Evolutionary conservation across 306 rosid genomes (phyloP).

Genomic region (Casuarina glauca): DNA sequence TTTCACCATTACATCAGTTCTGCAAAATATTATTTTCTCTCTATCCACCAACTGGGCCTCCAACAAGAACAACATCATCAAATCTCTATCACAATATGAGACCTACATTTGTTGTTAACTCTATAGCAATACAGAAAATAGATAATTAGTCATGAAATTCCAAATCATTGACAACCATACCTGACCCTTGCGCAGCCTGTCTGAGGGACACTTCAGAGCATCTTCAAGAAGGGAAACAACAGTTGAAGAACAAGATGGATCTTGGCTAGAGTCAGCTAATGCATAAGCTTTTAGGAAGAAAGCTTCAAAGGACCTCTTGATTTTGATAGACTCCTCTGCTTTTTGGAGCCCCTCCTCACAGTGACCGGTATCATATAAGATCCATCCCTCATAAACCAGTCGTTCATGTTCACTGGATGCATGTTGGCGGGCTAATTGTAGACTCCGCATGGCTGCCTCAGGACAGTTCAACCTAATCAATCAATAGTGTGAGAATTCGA

Average conservation of each 20-base stretch:
- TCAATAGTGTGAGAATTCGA: slow-evolving; percentile 25
- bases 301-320: slow-evolving; percentile 89
- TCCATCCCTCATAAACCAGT: slow-evolving; percentile 93
- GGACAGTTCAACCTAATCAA: slow-evolving; percentile 83
- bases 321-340: slow-evolving; percentile 84
- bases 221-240: slow-evolving; percentile 85
- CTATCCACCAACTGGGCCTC: background rate
- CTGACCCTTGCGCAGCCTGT: slow-evolving; percentile 96
- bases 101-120: background rate
- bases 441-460: slow-evolving; percentile 87
- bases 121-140: background rate
- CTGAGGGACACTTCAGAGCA: slow-evolving; percentile 91
- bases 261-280: slow-evolving; percentile 80
- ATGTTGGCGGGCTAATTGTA: slow-evolving; percentile 86
- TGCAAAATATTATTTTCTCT: background rate
- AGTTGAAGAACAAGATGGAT: slow-evolving; percentile 68
- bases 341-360: slow-evolving; percentile 86
- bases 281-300: slow-evolving; percentile 93
- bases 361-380: slow-evolving; percentile 88
- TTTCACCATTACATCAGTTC: background rate
- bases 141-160: background rate
- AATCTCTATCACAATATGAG: background rate
- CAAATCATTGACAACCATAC: slow-evolving; percentile 44
- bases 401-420: slow-evolving; percentile 80
- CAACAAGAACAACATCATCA: background rate